These are phyloP conservation scores for Suhomyces anneliseae DNA, from an alignment of 1,139 yeast species.

Conservation along the genomic window DNA sequence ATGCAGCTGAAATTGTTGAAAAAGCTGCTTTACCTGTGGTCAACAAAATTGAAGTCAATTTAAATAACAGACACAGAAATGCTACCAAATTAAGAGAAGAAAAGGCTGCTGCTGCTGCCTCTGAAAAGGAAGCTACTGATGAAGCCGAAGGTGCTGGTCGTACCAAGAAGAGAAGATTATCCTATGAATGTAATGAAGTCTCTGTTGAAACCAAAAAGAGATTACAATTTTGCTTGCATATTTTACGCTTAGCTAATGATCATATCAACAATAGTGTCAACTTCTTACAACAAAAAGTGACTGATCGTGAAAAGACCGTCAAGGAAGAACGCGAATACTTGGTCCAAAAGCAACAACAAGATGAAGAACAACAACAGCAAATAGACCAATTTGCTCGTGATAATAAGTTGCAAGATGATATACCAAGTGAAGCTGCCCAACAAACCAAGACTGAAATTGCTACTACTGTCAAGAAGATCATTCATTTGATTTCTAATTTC, in stretches of 20 bases:
- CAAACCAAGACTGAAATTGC: slow-evolving; percentile 80
- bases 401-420: slow-evolving; percentile 7
- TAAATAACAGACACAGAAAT: slow-evolving; percentile 40
- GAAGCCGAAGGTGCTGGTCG: slow-evolving; percentile 7
- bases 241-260: slow-evolving; percentile 74
- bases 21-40: slow-evolving; percentile 62
- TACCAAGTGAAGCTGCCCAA: slow-evolving; percentile 25
- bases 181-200: slow-evolving; percentile 8
- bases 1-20: slow-evolving; percentile 68
- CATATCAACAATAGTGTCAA: slow-evolving; percentile 65
- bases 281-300: slow-evolving; percentile 50
- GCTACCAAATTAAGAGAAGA: slow-evolving; percentile 24
- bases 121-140: slow-evolving; percentile 3
- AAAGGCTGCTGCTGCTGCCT: slow-evolving; percentile 10
- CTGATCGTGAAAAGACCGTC: slow-evolving; percentile 21
- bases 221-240: slow-evolving; percentile 68
- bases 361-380: slow-evolving; percentile 11
- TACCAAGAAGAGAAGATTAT: slow-evolving; percentile 24
- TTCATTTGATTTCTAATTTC: slow-evolving; percentile 80
- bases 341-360: slow-evolving; percentile 11
- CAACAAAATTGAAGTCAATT: slow-evolving; percentile 47
- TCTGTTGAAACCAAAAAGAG: slow-evolving; percentile 69
- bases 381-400: slow-evolving; percentile 7
- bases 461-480: slow-evolving; percentile 84
- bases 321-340: slow-evolving; percentile 21